Conservation (phyloP, 768 basidiomycete species). For the Naganishia vaughanmartiniae region DNA sequence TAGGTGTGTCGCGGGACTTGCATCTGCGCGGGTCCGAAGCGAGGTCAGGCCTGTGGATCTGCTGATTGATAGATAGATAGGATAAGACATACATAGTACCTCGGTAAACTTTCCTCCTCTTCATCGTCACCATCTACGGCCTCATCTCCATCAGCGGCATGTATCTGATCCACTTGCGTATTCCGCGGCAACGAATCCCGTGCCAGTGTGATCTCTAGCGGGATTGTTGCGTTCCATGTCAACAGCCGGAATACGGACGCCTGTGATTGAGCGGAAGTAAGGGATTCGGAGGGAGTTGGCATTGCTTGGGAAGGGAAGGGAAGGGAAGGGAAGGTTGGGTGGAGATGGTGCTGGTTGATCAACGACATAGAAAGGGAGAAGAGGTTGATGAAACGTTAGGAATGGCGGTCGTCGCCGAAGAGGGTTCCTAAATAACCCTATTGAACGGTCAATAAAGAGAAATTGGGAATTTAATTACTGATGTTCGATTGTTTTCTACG, state of each 20-base stretch:
- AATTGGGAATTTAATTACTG: background rate
- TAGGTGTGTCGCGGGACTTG: constrained; percentile 86
- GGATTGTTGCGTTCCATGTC: constrained; percentile 23
- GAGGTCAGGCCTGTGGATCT: background rate
- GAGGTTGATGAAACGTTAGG: no score
- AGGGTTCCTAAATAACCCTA: background rate
- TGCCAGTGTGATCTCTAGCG: constrained; percentile 20
- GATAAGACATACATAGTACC: constrained; percentile 29
- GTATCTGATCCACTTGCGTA: background rate
- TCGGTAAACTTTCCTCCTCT: constrained; percentile 19
- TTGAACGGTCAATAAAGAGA: background rate
- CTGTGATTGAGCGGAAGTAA: constrained; percentile 4
- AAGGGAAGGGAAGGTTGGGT: no score
- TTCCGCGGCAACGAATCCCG: background rate
- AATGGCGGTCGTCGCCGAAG: background rate
- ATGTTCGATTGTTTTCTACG: constrained; percentile 23
- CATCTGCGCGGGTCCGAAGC: constrained; percentile 41
- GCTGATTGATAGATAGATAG: no score
- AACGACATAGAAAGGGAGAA: background rate
- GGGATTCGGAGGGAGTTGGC: background rate
- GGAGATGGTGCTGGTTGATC: background rate
- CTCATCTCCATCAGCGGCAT: background rate
- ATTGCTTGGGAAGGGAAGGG: background rate
- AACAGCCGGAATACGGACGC: constrained; percentile 18
- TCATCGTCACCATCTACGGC: constrained; percentile 4